Percentiles rank a stretch among this genome's conserved stretches.
These are phyloP conservation scores for Magnolia sinica DNA, from an alignment of 164 flowering plant genomes.

Conservation along the genomic window DNA sequence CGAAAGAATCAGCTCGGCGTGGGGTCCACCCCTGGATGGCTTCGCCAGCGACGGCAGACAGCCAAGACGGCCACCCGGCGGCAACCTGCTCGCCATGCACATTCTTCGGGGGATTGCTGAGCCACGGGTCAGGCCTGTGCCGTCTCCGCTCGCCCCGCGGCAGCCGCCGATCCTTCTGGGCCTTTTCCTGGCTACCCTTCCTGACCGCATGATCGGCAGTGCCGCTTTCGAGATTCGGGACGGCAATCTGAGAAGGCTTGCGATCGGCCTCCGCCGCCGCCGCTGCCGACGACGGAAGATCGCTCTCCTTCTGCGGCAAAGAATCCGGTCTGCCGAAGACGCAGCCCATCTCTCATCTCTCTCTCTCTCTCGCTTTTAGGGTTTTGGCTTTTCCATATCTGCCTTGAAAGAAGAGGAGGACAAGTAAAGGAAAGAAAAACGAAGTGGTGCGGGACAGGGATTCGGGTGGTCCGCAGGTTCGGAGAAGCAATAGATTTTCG, in stretches of 20 bases:
- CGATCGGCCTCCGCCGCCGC: conserved; percentile 15
- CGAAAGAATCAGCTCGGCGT: conserved; percentile 45
- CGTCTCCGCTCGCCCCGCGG: conserved; percentile 27
- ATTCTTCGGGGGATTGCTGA: conserved; percentile 38
- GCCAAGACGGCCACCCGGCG: conserved; percentile 62
- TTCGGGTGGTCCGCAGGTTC: not conserved
- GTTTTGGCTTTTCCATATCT: conserved; percentile 7
- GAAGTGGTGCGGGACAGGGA: not conserved
- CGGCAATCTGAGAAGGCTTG: conserved; percentile 5
- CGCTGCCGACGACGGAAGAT: not conserved
- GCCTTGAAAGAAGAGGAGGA: not conserved
- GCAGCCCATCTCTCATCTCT: conserved; percentile 46
- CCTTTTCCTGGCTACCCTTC: conserved; percentile 25
- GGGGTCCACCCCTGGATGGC: conserved; percentile 58
- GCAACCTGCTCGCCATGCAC: conserved; percentile 56
- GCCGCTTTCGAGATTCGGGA: conserved; percentile 12
- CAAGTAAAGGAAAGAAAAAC: not conserved
- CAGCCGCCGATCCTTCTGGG: conserved; percentile 7
- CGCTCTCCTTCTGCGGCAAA: conserved; percentile 21
- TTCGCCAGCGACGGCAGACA: conserved; percentile 52
- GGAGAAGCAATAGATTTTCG: conserved; percentile 20
- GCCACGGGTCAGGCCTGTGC: conserved; percentile 33
- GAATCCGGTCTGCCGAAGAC: conserved; percentile 39
- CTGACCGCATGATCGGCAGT: conserved; percentile 16
- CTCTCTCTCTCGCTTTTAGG: conserved; percentile 19